Conservation (phyloP, 495 filamentous ascomycete species). For the Aspergillus hancockii region DNA sequence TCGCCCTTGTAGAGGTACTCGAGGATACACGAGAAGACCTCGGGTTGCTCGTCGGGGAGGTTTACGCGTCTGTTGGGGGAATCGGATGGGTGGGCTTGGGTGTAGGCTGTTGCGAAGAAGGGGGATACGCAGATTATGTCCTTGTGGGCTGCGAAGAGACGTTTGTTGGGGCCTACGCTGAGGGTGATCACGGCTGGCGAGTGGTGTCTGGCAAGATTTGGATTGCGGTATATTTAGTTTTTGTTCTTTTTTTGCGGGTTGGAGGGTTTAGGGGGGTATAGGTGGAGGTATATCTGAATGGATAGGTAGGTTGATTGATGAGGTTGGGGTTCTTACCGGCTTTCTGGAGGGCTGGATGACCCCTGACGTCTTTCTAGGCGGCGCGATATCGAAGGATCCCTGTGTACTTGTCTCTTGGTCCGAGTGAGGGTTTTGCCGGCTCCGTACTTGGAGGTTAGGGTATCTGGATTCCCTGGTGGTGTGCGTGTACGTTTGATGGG, state of each 20-base stretch:
- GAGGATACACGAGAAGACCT: slow-evolving; percentile 86
- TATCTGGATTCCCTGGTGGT: slow-evolving; percentile 32
- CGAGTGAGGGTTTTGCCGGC: slow-evolving; percentile 42
- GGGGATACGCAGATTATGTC: slow-evolving; percentile 76
- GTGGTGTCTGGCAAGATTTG: slow-evolving; percentile 45
- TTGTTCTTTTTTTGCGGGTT: neutral
- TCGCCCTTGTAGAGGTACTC: slow-evolving; percentile 95
- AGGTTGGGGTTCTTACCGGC: slow-evolving; percentile 35
- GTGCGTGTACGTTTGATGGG: slow-evolving; percentile 29
- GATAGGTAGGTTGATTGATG: neutral
- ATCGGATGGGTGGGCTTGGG: slow-evolving; percentile 19
- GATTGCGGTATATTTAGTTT: slow-evolving; percentile 4
- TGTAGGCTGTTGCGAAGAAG: slow-evolving; percentile 60
- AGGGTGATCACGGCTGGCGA: slow-evolving; percentile 78
- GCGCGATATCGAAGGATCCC: slow-evolving; percentile 27
- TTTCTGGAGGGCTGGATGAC: slow-evolving; percentile 37
- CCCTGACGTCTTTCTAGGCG: slow-evolving; percentile 30
- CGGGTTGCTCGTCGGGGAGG: slow-evolving; percentile 82
- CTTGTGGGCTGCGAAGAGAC: slow-evolving; percentile 89
- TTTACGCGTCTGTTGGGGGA: slow-evolving; percentile 56
- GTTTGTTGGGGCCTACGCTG: slow-evolving; percentile 71
- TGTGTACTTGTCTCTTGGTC: slow-evolving; percentile 32
- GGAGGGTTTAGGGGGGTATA: too few species aligned
- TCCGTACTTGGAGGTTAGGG: slow-evolving; percentile 47
- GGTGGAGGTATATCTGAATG: too few species aligned